A percentile compares a stretch with the other conserved stretches of the same genome.
Conservation (phyloP, 2,329 filamentous ascomycete genomes). For the Didymella arachidicola region DNA sequence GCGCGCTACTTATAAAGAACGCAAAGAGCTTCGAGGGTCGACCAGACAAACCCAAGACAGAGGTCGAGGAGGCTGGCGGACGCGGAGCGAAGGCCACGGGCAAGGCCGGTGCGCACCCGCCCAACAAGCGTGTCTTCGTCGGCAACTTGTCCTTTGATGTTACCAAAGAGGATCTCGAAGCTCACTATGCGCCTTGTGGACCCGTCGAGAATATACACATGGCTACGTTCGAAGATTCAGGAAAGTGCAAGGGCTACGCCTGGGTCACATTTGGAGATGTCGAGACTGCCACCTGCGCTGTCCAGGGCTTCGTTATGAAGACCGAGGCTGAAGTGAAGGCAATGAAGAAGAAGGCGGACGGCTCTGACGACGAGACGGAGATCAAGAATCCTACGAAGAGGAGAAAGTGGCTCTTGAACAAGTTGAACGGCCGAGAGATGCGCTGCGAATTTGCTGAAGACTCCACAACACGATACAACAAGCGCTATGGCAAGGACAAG, state of each 20-base stretch:
- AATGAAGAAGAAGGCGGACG: constrained; percentile 61
- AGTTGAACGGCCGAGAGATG: constrained; percentile 78
- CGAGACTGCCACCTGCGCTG: constrained; percentile 75
- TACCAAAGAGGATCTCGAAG: constrained; percentile 77
- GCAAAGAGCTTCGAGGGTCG: constrained; percentile 90
- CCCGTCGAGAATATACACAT: constrained; percentile 83
- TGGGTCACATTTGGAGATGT: constrained; percentile 91
- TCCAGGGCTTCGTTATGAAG: constrained; percentile 81
- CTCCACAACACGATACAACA: constrained; percentile 86
- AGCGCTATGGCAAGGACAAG: constrained; percentile 83
- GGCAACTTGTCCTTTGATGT: constrained; percentile 63
- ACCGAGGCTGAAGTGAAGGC: constrained; percentile 58
- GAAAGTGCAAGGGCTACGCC: constrained; percentile 97
- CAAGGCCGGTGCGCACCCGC: constrained; percentile 61
- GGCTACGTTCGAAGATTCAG: constrained; percentile 94
- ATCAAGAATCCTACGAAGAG: constrained; percentile 58
- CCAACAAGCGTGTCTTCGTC: constrained; percentile 84
- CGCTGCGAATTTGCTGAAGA: constrained; percentile 96
- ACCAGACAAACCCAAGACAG: constrained; percentile 68
- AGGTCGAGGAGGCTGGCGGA: constrained; percentile 31
- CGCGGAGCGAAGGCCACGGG: constrained; percentile 42
- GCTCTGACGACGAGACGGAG: constrained; percentile 61
- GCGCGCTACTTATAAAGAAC: constrained; percentile 91
- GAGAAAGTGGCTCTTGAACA: constrained; percentile 81
- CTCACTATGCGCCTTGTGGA: constrained; percentile 87